phyloP scores from a whole-genome alignment of 1,139 yeast species.

The Blastobotrys proliferans region DNA sequence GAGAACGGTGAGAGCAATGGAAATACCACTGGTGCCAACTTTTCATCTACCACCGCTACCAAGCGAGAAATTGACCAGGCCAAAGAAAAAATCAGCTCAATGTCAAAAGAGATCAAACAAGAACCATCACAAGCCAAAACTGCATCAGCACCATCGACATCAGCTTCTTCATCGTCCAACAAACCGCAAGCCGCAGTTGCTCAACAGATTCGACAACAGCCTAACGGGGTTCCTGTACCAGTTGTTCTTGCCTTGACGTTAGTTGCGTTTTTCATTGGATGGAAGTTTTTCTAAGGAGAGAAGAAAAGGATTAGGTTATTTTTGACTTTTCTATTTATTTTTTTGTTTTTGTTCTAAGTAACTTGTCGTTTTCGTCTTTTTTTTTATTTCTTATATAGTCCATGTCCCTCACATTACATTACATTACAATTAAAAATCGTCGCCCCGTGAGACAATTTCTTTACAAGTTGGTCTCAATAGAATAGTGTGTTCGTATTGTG shows the following conservation, averaged over 20 bases:
- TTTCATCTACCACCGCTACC: constrained; percentile 14
- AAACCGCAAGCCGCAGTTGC: constrained; percentile 12
- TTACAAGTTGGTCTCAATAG: constrained; percentile 85
- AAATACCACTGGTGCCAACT: constrained; percentile 22
- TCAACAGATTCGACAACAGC: constrained; percentile 10
- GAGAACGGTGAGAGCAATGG: background rate
- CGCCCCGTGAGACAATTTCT: constrained; percentile 94
- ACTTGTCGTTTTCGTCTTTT: background rate
- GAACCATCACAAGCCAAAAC: background rate
- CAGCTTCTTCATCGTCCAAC: constrained; percentile 18
- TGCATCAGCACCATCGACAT: constrained; percentile 2
- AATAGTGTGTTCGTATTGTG: constrained; percentile 94
- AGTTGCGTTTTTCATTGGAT: constrained; percentile 56
- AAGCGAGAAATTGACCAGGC: constrained; percentile 19
- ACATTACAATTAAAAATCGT: constrained; percentile 52
- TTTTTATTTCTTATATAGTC: background rate
- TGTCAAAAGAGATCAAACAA: constrained; percentile 22
- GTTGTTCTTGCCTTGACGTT: constrained; percentile 49
- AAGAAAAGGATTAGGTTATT: background rate
- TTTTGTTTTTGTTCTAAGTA: background rate
- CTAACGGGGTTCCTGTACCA: constrained; percentile 49
- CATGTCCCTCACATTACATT: background rate
- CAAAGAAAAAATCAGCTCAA: constrained; percentile 22
- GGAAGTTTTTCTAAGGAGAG: constrained; percentile 46
- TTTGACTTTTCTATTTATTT: background rate